Evolutionary conservation across 495 filamentous ascomycete species (phyloP).

Genomic region (Letharia columbiana): DNA sequence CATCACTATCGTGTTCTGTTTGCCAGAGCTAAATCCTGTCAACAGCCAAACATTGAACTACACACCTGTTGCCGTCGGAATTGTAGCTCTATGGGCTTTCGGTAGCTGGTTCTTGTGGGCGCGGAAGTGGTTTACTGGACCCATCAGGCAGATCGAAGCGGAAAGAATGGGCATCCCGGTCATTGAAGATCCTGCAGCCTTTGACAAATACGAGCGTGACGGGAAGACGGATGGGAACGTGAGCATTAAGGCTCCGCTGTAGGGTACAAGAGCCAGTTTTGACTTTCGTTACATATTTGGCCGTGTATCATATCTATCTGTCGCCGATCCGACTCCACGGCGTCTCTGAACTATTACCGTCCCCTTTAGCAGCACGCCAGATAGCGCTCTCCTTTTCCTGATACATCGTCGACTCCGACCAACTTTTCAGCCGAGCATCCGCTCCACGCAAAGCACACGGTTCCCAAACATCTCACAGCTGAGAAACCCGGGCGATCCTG

Average conservation of each 20-base stretch:
- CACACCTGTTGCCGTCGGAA: constrained; percentile 55
- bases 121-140: constrained; percentile 50
- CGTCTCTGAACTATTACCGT: background rate
- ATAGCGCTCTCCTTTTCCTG: no score
- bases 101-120: constrained; percentile 44
- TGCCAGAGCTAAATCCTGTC: constrained; percentile 53
- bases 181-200: constrained; percentile 24
- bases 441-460: no score
- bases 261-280: background rate
- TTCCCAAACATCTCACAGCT: no score
- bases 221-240: background rate
- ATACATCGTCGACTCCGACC: no score
- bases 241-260: background rate
- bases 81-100: constrained; percentile 41
- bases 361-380: no score
- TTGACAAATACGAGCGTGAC: background rate
- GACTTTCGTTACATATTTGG: background rate
- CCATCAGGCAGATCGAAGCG: constrained; percentile 45
- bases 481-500: no score
- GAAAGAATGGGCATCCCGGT: constrained; percentile 41
- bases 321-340: background rate
- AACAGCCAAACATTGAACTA: constrained; percentile 53
- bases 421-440: no score
- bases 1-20: constrained; percentile 54
- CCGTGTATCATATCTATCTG: background rate